These are phyloP conservation scores for Fusarium ramigenum DNA, from an alignment of 2,329 filamentous ascomycete genomes.

Conservation along the genomic window DNA sequence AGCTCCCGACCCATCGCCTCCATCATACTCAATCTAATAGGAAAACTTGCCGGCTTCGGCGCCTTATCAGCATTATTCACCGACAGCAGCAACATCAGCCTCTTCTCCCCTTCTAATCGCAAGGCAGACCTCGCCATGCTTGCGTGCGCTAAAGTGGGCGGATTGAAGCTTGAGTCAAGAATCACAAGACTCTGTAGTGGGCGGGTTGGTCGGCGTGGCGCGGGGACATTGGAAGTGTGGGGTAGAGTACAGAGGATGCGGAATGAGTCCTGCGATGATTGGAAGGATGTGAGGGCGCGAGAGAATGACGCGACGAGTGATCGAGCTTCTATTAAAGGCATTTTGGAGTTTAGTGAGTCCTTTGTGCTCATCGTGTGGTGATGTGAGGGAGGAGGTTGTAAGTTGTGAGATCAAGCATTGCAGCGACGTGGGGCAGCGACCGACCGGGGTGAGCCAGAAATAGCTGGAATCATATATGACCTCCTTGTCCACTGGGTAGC, in stretches of 20 bases:
- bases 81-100: conserved; percentile 68
- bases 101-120: background rate
- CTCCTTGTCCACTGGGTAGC: background rate
- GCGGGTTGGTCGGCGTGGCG: conserved; percentile 34
- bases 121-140: conserved; percentile 64
- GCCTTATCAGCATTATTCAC: conserved; percentile 74
- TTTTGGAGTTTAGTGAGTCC: background rate
- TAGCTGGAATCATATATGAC: background rate
- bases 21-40: conserved; percentile 77
- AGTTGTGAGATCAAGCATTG: background rate
- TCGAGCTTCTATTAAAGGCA: conserved; percentile 38
- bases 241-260: conserved; percentile 56
- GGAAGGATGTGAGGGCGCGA: conserved; percentile 56
- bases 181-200: conserved; percentile 57
- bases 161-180: conserved; percentile 75
- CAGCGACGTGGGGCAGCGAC: background rate
- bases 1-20: conserved; percentile 70
- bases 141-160: conserved; percentile 69
- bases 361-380: conserved; percentile 12
- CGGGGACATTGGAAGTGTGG: conserved; percentile 17
- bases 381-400: background rate
- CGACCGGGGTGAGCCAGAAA: background rate
- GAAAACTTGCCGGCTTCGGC: conserved; percentile 73
- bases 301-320: conserved; percentile 54
- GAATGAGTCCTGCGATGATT: conserved; percentile 54